Base-by-base conservation (phyloP, 2,329 filamentous ascomycete species). In the Colletotrichum sidae region DNA sequence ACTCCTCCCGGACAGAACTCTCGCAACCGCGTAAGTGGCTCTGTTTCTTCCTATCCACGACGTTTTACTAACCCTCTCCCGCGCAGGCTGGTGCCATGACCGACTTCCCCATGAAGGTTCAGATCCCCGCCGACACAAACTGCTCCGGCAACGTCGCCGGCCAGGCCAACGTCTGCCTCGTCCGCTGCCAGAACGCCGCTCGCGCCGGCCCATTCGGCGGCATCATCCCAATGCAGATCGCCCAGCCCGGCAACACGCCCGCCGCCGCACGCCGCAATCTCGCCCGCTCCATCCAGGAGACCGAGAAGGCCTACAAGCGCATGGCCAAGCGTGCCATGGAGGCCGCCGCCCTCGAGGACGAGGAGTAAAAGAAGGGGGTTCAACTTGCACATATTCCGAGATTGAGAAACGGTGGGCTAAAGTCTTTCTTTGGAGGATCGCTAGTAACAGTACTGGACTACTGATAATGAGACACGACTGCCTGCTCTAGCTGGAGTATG, bases 101-200 rank as follows among this genome's bases (percentile, higher is more conserved):
- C 51, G 79, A 80, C 69, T 79, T 79, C 72, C 82, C 84, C 38
- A 77, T 88, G 15, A 80, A 76, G 44, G 85, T 82, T n/a, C 8
- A 77, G n/a, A 81, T 88, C 63, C 82, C 85, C 0, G 81, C 81
- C 25, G 75, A 76, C 60, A 81, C 83, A 75, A 71, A 75, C 39
- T 89, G 86, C 77, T 86, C 84, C 13, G 86, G 86, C 55, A 85
- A 81, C 47, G 82, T 86, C 9, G 85, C 83, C 11, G 86, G 84
- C 33, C 80, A 86, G 75, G 74, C 77, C 45, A 85, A 85, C 69
- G 80, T 87, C 69, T 88, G 86, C 77, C 81, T 88, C 72, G 85
- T 89, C 50, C 81, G 84, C 35, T 88, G 85, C 75, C 75, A 85
- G 76, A 88, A 88, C 74, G 79, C 77, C 1, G 85, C 85, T 74